Conservation (phyloP, 495 filamentous ascomycete species). For the Penicillium silybi region DNA sequence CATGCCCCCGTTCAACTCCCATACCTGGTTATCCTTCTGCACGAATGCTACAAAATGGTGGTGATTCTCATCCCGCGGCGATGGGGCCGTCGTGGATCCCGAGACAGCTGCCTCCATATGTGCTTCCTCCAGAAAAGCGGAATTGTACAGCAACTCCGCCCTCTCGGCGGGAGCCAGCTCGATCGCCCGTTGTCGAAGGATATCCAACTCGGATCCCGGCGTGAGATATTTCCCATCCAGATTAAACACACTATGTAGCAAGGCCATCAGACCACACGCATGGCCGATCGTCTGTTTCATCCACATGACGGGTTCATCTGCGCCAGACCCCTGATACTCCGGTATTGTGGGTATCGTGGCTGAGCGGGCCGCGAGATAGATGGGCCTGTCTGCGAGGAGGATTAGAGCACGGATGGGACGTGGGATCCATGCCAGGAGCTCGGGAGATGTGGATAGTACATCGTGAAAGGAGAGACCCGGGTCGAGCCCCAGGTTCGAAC, state of each 20-base stretch:
- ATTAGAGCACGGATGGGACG: slow-evolving; percentile 56
- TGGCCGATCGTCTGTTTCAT: slow-evolving; percentile 64
- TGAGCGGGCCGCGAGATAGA: slow-evolving; percentile 35
- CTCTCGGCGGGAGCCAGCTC: slow-evolving; percentile 43
- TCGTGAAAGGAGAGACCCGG: slow-evolving; percentile 54
- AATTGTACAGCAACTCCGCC: slow-evolving; percentile 65
- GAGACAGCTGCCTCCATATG: slow-evolving; percentile 64
- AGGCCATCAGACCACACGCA: slow-evolving; percentile 60
- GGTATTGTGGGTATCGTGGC: slow-evolving; percentile 29
- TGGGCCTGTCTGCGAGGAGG: slow-evolving; percentile 49
- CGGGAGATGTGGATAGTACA: slow-evolving; percentile 51
- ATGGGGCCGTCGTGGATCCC: slow-evolving; percentile 66
- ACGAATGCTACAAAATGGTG: slow-evolving; percentile 81
- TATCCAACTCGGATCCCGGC: slow-evolving; percentile 26
- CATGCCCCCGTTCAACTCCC: slow-evolving; percentile 77
- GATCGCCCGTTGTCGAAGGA: slow-evolving; percentile 24
- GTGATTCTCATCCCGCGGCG: slow-evolving; percentile 57
- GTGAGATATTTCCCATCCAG: slow-evolving; percentile 41
- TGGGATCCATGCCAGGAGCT: slow-evolving; percentile 52
- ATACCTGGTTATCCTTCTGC: slow-evolving; percentile 63
- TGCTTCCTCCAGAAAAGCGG: slow-evolving; percentile 60
- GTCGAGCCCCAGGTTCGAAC: slow-evolving; percentile 52
- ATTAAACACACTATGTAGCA: slow-evolving; percentile 57
- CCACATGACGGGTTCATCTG: slow-evolving; percentile 55
- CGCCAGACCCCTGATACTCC: slow-evolving; percentile 47